phyloP scores from a whole-genome alignment of 2,329 filamentous ascomycete species.

The Onygena corvina region DNA sequence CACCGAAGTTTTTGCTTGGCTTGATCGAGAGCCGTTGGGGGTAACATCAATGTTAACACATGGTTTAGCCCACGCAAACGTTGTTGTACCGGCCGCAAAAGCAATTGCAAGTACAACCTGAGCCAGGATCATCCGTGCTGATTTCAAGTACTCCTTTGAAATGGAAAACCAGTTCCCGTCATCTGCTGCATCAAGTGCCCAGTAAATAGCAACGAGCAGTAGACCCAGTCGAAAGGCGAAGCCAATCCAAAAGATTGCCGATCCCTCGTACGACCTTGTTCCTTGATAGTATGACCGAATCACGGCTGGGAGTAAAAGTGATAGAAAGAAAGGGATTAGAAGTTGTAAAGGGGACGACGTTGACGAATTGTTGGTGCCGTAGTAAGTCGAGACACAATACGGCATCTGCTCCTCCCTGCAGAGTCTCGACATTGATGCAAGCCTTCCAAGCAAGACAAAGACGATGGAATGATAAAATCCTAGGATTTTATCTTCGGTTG shows the following conservation, averaged over 20 bases:
- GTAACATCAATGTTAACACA: conserved; percentile 60
- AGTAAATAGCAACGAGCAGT: conserved; percentile 66
- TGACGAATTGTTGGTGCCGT: conserved; percentile 79
- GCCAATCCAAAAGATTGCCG: conserved; percentile 73
- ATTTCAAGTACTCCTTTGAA: conserved; percentile 54
- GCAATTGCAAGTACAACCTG: conserved; percentile 69
- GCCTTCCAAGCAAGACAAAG: conserved; percentile 65
- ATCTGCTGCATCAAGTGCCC: conserved; percentile 79
- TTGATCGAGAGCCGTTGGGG: conserved; percentile 36
- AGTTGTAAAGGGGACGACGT: conserved; percentile 89
- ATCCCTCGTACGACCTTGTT: conserved; percentile 79
- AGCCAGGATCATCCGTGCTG: conserved; percentile 61
- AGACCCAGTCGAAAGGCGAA: conserved; percentile 66
- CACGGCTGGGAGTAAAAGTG: conserved; percentile 60
- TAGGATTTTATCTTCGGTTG: conserved; percentile 55
- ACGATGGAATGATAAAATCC: conserved; percentile 74
- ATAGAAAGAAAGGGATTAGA: conserved; percentile 61
- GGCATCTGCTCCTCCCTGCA: conserved; percentile 99
- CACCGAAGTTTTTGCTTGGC: conserved; percentile 39
- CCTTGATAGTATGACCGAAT: conserved; percentile 69
- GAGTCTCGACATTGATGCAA: conserved; percentile 78
- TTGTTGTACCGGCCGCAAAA: conserved; percentile 70
- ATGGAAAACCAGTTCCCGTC: conserved; percentile 65
- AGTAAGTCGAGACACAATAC: conserved; percentile 89
- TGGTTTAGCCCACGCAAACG: conserved; percentile 75